Conservation (phyloP, 805 yeast genomes). For the Starmerella etchellsii region DNA sequence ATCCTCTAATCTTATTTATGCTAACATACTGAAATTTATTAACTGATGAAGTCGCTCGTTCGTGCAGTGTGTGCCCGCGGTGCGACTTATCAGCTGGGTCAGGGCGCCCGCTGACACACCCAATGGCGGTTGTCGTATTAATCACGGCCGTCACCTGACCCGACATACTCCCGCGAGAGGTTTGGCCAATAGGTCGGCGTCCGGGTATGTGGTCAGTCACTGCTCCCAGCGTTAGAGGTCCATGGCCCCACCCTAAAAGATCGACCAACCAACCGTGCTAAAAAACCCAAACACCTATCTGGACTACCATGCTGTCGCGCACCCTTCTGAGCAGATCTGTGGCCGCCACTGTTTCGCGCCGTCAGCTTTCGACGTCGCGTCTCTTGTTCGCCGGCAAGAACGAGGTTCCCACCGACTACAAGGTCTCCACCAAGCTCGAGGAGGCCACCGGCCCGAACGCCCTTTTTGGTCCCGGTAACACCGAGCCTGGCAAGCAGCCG, state of each 20-base stretch:
- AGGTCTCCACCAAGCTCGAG: slow-evolving; percentile 32
- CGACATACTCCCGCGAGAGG: no score
- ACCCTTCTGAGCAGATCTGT: slow-evolving; percentile 15
- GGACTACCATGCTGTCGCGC: slow-evolving; percentile 12
- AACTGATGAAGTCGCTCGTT: no score
- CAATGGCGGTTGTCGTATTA: no score
- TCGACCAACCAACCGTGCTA: not conserved
- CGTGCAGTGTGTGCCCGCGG: no score
- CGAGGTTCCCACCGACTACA: slow-evolving; percentile 16
- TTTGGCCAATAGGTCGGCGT: no score
- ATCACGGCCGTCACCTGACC: no score
- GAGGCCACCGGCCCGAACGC: slow-evolving; percentile 70
- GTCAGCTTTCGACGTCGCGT: slow-evolving; percentile 11
- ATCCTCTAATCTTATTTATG: not conserved
- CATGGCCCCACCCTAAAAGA: not conserved
- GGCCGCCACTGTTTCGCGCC: slow-evolving; percentile 10
- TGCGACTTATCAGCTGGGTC: no score
- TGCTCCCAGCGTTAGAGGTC: no score
- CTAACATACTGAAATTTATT: not conserved
- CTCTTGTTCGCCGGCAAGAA: slow-evolving; percentile 7
- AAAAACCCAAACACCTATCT: not conserved
- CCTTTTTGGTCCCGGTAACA: slow-evolving; percentile 84
- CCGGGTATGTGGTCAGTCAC: no score
- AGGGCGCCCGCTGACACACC: no score
- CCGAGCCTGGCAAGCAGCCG: slow-evolving; percentile 49